A percentile compares a stretch with the other conserved stretches of the same genome.
phyloP scores from a whole-genome alignment of 129 eudicot species.

The Solidago caesia region DNA sequence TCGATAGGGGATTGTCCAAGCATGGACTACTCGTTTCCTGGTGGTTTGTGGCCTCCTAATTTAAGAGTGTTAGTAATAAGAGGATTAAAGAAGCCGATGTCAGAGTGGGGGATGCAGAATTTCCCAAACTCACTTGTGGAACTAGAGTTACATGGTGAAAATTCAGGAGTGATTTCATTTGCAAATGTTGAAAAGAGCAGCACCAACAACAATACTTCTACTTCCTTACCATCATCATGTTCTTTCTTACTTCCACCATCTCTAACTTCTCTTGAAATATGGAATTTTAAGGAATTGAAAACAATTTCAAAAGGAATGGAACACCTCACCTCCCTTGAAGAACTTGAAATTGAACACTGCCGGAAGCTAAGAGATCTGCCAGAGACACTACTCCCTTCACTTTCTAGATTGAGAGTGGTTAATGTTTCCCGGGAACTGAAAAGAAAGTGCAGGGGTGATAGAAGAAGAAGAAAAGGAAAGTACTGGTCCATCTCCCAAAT shows the following conservation, averaged over 20 bases:
- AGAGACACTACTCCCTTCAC: slow-evolving; percentile 21
- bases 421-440: background rate
- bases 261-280: background rate
- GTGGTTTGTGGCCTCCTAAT: slow-evolving; percentile 26
- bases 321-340: slow-evolving; percentile 29
- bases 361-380: slow-evolving; percentile 27
- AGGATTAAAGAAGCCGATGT: slow-evolving; percentile 15
- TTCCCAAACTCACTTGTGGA: slow-evolving; percentile 19
- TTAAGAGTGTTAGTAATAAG: background rate
- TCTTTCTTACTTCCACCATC: slow-evolving; percentile 24
- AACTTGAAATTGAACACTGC: too few relatives aligned
- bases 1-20: slow-evolving; percentile 7
- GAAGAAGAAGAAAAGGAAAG: slow-evolving; percentile 6
- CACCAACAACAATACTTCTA: background rate
- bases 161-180: slow-evolving; percentile 4
- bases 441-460: background rate
- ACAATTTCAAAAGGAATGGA: slow-evolving; percentile 16
- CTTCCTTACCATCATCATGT: background rate
- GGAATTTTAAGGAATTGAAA: slow-evolving; percentile 11
- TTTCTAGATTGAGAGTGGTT: background rate
- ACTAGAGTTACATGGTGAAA: background rate
- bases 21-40: slow-evolving; percentile 3
- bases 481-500: slow-evolving; percentile 26
- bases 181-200: background rate
- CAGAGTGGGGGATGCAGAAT: slow-evolving; percentile 24